A percentile compares a stretch with the other conserved stretches of the same genome.
phyloP scores from a whole-genome alignment of 805 yeast species.

The Wickerhamiella sorbophila region DNA sequence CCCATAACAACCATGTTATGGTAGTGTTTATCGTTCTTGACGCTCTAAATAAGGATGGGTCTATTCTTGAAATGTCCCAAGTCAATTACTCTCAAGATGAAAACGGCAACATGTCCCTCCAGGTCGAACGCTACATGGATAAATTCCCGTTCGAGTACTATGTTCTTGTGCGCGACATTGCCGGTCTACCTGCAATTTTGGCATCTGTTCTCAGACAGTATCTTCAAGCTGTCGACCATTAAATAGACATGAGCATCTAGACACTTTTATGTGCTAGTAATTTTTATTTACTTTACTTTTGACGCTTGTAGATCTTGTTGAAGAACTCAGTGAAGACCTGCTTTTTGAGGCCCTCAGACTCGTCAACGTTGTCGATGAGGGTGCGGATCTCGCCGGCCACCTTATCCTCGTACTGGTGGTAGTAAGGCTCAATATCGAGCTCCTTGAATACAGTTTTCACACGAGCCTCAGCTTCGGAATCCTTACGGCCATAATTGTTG shows the following conservation, averaged over 20 bases:
- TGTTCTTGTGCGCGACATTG: constrained; percentile 79
- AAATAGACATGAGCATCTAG: neutral
- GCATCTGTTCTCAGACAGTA: constrained; percentile 83
- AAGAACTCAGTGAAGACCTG: constrained; percentile 76
- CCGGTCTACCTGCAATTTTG: constrained; percentile 83
- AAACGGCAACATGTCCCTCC: constrained; percentile 54
- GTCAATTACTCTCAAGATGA: constrained; percentile 57
- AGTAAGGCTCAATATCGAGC: constrained; percentile 54
- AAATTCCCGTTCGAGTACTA: constrained; percentile 94
- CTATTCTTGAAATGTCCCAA: constrained; percentile 89
- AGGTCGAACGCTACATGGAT: constrained; percentile 75
- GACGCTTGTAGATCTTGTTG: constrained; percentile 85
- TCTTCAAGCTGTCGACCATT: constrained; percentile 31
- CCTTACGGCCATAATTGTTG: constrained; percentile 79
- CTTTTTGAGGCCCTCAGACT: constrained; percentile 82
- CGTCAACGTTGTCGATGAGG: constrained; percentile 64
- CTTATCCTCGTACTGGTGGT: constrained; percentile 70
- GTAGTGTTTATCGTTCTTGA: constrained; percentile 88
- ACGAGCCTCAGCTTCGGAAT: constrained; percentile 46
- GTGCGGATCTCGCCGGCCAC: constrained; percentile 48
- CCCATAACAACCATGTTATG: constrained; percentile 87
- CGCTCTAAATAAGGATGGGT: constrained; percentile 54
- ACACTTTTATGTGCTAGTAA: neutral
- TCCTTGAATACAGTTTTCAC: constrained; percentile 65
- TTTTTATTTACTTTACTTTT: constrained; percentile 39